Percentiles rank a stretch among this genome's conserved stretches.
Evolutionary conservation across 805 yeast species (phyloP).

Genomic region (Metschnikowia cubensis): DNA sequence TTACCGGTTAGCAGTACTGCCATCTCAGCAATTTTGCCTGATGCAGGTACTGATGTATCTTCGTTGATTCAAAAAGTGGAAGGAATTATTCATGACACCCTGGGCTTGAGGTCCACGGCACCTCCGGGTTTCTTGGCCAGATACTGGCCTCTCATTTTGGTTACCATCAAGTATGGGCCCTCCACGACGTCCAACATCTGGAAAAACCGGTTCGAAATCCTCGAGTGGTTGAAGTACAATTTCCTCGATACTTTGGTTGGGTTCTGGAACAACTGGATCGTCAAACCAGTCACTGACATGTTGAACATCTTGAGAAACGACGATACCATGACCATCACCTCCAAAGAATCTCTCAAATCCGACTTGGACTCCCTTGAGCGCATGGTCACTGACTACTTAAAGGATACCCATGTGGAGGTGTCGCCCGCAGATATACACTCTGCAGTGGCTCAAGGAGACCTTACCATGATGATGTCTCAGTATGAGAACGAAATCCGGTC

Average conservation of each 20-base stretch:
- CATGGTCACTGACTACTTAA: constrained; percentile 76
- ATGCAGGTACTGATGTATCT: neutral
- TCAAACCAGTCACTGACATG: constrained; percentile 69
- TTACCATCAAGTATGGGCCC: constrained; percentile 52
- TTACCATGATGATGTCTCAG: constrained; percentile 71
- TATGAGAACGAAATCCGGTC: constrained; percentile 72
- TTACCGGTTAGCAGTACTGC: constrained; percentile 10
- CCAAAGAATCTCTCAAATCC: constrained; percentile 71
- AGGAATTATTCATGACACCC: constrained; percentile 3
- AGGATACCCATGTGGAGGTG: constrained; percentile 25
- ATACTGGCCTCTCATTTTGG: constrained; percentile 61
- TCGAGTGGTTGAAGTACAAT: constrained; percentile 54
- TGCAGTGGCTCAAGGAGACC: constrained; percentile 66
- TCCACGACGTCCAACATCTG: constrained; percentile 39
- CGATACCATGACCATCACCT: constrained; percentile 66
- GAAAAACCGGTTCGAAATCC: constrained; percentile 50
- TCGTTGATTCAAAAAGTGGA: constrained; percentile 9
- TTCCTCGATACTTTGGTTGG: constrained; percentile 62
- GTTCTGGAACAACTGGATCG: constrained; percentile 78
- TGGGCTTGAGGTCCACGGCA: constrained; percentile 3
- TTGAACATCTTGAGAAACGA: constrained; percentile 82
- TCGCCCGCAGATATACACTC: constrained; percentile 32
- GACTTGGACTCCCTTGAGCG: constrained; percentile 79
- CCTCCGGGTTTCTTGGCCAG: constrained; percentile 24
- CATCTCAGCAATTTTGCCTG: constrained; percentile 8